Percentiles rank a stretch among this genome's conserved stretches.
phyloP scores from a whole-genome alignment of 1,139 yeast genomes.

The Suhomyces wounanorum region DNA sequence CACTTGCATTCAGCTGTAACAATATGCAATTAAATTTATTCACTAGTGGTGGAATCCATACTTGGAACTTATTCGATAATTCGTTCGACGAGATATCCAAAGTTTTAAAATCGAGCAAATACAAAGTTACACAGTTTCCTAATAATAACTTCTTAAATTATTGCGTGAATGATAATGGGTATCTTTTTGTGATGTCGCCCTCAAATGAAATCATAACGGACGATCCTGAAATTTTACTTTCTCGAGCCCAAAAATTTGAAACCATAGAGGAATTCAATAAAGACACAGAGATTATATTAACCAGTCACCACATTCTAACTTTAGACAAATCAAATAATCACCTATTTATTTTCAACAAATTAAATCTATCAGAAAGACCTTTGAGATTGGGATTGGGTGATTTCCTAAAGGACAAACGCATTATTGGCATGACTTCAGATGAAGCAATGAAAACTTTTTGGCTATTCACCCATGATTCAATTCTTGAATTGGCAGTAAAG shows the following conservation, averaged over 20 bases:
- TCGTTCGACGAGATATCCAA: constrained; percentile 30
- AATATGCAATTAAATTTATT: constrained; percentile 39
- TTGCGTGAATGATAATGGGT: constrained; percentile 18
- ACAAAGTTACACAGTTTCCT: constrained; percentile 17
- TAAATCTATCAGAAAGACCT: constrained; percentile 8
- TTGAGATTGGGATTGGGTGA: constrained; percentile 10
- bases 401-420: constrained; percentile 30
- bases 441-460: constrained; percentile 36
- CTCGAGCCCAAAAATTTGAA: constrained; percentile 20
- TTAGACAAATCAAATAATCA: constrained; percentile 9
- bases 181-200: constrained; percentile 19
- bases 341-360: constrained; percentile 18
- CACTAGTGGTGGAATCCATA: constrained; percentile 23
- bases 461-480: constrained; percentile 25
- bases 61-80: constrained; percentile 42
- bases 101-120: constrained; percentile 29
- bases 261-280: constrained; percentile 8
- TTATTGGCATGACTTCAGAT: constrained; percentile 66
- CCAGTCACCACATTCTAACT: constrained; percentile 18
- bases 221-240: constrained; percentile 30
- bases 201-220: constrained; percentile 27
- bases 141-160: constrained; percentile 13
- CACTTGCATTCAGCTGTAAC: constrained; percentile 26
- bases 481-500: constrained; percentile 68
- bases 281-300: constrained; percentile 7